Conservation (phyloP, 768 basidiomycete genomes). For the Tubosaeta brunneosetosa region DNA sequence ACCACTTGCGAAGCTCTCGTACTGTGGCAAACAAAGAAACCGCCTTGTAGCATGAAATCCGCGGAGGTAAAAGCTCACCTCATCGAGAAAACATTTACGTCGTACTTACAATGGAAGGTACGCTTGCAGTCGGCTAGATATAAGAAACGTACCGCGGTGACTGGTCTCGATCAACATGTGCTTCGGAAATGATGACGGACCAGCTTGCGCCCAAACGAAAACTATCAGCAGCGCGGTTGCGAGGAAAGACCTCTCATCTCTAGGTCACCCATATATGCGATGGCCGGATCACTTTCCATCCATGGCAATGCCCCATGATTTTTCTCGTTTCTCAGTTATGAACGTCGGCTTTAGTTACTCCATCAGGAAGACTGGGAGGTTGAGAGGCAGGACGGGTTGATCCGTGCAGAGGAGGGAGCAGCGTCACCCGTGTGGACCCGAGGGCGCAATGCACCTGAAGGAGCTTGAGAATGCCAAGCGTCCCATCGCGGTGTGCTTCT, state of each 20-base stretch:
- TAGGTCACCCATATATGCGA: neutral
- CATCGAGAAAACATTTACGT: neutral
- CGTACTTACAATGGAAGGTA: neutral
- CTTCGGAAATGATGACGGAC: neutral
- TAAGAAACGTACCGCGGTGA: neutral
- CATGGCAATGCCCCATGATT: neutral
- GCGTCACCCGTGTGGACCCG: constrained; percentile 1
- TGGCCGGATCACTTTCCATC: neutral
- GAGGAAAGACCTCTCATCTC: neutral
- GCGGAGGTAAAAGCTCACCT: neutral
- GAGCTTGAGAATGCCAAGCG: neutral
- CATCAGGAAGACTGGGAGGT: neutral
- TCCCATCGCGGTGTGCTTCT: neutral
- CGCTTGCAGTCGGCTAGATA: neutral
- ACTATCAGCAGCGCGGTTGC: neutral
- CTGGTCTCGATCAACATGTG: neutral
- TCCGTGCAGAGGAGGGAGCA: neutral
- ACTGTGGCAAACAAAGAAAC: neutral
- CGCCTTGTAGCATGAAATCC: neutral
- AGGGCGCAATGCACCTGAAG: neutral
- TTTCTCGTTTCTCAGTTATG: neutral
- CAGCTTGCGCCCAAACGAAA: neutral
- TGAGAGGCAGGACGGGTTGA: neutral
- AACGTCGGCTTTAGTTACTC: neutral
- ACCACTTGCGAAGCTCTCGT: neutral